These are phyloP conservation scores for Sclerotinia borealis DNA, from an alignment of 2,329 filamentous ascomycete species.

Conservation along the genomic window DNA sequence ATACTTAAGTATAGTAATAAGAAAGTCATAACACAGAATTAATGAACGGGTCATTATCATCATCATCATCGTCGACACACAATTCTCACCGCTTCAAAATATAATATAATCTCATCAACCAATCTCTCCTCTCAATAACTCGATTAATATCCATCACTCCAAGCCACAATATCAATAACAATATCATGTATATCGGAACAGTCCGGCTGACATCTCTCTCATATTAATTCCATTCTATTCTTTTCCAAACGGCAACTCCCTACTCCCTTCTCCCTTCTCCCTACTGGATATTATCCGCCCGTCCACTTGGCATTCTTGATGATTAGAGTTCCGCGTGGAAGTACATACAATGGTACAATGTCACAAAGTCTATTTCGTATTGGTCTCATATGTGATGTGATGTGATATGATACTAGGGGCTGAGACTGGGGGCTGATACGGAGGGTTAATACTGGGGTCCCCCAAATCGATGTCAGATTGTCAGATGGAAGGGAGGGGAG, in stretches of 20 bases:
- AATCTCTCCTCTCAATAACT: background rate
- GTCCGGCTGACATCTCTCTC: conserved; percentile 6
- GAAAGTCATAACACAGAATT: no score
- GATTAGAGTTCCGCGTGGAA: no score
- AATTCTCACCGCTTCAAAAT: background rate
- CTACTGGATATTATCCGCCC: background rate
- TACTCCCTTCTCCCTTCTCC: background rate
- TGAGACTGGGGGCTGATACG: background rate
- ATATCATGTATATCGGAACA: conserved; percentile 10
- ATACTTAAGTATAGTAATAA: no score
- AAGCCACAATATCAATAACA: conserved; percentile 3
- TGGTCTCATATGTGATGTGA: no score
- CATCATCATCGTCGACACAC: background rate
- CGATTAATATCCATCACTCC: background rate
- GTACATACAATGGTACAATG: background rate
- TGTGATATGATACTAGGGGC: no score
- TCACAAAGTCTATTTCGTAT: background rate
- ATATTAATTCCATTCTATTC: no score
- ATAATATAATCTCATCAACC: background rate
- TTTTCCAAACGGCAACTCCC: no score
- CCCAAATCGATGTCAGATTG: no score
- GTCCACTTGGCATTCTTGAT: no score
- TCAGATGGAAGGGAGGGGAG: no score
- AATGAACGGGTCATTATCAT: no score
- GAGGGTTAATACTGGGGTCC: no score